Conservation (phyloP, 2,329 filamentous ascomycete species). For the Aspergillus sp. region DNA sequence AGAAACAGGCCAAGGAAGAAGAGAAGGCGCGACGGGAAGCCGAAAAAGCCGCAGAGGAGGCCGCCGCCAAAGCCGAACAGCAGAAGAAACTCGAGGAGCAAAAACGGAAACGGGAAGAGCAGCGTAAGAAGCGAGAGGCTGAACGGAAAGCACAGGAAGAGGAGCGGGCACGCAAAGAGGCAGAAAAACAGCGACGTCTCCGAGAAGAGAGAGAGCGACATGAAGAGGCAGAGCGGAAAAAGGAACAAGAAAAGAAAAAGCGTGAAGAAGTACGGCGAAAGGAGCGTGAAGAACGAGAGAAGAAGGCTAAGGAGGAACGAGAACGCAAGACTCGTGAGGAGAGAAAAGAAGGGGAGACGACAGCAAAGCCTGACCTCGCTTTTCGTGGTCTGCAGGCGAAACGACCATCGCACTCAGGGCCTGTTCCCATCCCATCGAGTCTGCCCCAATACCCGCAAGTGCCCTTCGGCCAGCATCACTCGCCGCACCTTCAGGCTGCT, state of each 20-base stretch:
- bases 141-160: constrained; percentile 89
- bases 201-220: constrained; percentile 84
- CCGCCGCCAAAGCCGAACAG: constrained; percentile 68
- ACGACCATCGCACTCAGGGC: constrained; percentile 57
- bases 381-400: constrained; percentile 43
- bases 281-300: constrained; percentile 58
- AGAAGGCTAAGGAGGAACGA: constrained; percentile 57
- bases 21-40: constrained; percentile 84
- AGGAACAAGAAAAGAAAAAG: constrained; percentile 75
- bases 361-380: constrained; percentile 40
- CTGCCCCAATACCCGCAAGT: constrained; percentile 48
- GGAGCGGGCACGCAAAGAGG: constrained; percentile 77
- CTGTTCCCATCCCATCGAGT: constrained; percentile 51
- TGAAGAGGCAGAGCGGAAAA: constrained; percentile 75
- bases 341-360: constrained; percentile 54
- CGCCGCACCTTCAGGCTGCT: constrained; percentile 72
- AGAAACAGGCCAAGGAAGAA: constrained; percentile 85
- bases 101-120: constrained; percentile 78
- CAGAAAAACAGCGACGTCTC: constrained; percentile 71
- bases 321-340: constrained; percentile 50
- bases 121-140: constrained; percentile 83
- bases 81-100: constrained; percentile 76
- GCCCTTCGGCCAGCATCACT: constrained; percentile 53
- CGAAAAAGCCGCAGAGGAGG: constrained; percentile 83
- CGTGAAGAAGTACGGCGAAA: constrained; percentile 70